These are phyloP conservation scores for Paracorniculantispora psalliotae DNA, from an alignment of 2,329 filamentous ascomycete species.

Conservation along the genomic window DNA sequence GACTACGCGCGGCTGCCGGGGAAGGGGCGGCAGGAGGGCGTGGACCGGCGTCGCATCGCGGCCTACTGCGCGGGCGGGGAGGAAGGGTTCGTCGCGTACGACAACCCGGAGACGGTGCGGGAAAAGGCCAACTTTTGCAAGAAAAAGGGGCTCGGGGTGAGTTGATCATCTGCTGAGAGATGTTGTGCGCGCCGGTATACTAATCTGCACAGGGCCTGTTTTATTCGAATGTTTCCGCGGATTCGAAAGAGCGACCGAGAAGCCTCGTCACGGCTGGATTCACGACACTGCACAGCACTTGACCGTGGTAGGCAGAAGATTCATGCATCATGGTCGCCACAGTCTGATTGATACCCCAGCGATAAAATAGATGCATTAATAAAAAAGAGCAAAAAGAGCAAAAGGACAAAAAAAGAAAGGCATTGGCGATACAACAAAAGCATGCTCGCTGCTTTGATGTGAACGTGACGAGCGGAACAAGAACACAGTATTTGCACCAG, in stretches of 20 bases:
- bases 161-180: slow-evolving; percentile 22
- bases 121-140: slow-evolving; percentile 71
- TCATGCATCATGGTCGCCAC: slow-evolving; percentile 10
- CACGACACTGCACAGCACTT: slow-evolving; percentile 49
- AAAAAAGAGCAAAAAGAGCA: neutral
- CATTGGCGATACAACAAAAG: too few relatives aligned
- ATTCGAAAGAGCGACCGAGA: slow-evolving; percentile 53
- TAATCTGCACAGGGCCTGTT: slow-evolving; percentile 57
- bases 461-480: neutral
- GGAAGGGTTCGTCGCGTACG: slow-evolving; percentile 74
- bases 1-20: slow-evolving; percentile 68
- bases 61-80: slow-evolving; percentile 69
- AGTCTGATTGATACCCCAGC: neutral
- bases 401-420: neutral
- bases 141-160: slow-evolving; percentile 61
- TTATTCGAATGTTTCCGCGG: slow-evolving; percentile 75
- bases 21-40: slow-evolving; percentile 55
- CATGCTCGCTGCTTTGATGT: neutral
- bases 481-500: neutral
- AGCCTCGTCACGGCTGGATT: slow-evolving; percentile 57
- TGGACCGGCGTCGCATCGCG: slow-evolving; percentile 63
- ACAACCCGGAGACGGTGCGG: slow-evolving; percentile 70
- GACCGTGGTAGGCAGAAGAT: slow-evolving; percentile 16
- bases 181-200: slow-evolving; percentile 9
- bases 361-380: neutral